Percentiles rank a stretch among this genome's conserved stretches.
Evolutionary conservation across 345 rosid species (phyloP).

Genomic region (Firmiana major): DNA sequence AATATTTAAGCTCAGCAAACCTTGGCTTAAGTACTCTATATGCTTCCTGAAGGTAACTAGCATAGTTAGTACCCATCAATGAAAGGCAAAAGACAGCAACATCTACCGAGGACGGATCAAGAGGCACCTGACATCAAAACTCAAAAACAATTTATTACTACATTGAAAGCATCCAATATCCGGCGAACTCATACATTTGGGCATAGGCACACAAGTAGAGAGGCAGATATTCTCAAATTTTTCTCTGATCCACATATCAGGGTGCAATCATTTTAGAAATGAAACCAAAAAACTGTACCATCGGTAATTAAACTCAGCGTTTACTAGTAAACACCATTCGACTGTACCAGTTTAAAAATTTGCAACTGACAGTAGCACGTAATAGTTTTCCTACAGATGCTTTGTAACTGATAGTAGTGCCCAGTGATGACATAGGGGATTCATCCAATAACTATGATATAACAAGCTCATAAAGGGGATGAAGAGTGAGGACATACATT

Average conservation of each 20-base stretch:
- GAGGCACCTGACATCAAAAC: conserved; percentile 53
- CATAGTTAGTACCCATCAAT: conserved; percentile 86
- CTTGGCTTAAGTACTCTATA: conserved; percentile 85
- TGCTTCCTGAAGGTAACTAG: conserved; percentile 75
- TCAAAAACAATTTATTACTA: not conserved
- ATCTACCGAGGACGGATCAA: conserved; percentile 65
- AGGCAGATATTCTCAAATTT: not conserved
- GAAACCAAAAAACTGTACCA: not conserved
- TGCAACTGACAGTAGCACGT: not conserved
- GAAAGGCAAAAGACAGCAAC: conserved; percentile 93
- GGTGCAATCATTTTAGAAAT: not conserved
- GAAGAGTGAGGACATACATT: conserved; percentile 38
- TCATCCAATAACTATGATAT: not conserved
- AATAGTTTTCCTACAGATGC: not conserved
- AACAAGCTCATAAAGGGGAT: not conserved
- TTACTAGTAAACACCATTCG: not conserved
- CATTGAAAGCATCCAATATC: not conserved
- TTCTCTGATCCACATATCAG: not conserved
- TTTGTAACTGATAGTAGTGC: not conserved
- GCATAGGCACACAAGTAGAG: not conserved
- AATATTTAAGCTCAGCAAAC: conserved; percentile 30
- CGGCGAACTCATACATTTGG: not conserved
- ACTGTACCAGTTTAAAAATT: not conserved
- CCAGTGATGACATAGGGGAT: not conserved
- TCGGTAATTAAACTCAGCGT: not conserved